Evolutionary conservation across 2,329 filamentous ascomycete genomes (phyloP), one percentile per base, ranked within the genome.

Genomic region (Cryphonectria radicalis): DNA sequence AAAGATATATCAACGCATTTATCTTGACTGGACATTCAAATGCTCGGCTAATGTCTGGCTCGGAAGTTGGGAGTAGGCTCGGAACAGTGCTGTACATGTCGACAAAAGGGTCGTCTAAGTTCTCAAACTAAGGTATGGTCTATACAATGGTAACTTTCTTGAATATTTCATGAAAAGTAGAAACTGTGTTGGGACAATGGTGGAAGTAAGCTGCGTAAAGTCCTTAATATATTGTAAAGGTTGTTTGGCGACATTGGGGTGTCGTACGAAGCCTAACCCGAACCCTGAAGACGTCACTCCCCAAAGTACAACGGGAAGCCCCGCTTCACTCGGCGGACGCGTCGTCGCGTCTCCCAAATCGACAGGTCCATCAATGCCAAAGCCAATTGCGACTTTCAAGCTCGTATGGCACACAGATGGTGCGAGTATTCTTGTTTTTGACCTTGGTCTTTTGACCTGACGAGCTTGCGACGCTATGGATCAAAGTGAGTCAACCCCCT

Each of bases 381-480:
- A 59, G 19, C 59, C 50, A 25, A 17, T 63, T 43, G 4, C n/a
- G 42, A 63, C 19, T 53, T 28, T 68, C 19, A 14, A 62, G n/a
- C 43, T 22, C 22, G 11, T 19, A 37, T 37, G 60, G 8, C 13
- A 64, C 32, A 63, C 40, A 57, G 14, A 17, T 32, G 25, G 40
- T 25, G 35, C n/a, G n/a, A 28, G 62, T 63, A 13, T 17, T 2
- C 22, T 35, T 46, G 22, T 11, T 35, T 17, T 4, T 35, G 22
- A 43, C 40, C n/a, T 19, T 14, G 22, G 32, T 19, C 25, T 66
- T 28, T 7, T 68, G 35, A 63, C 42, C 32, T 68, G 71, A 67
- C 42, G 32, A 35, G n/a, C 1, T 62, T 64, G 64, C 8, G 40
- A 62, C 70, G 75, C 42, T 71, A 83, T 83, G 81, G 80, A 80